Evolutionary conservation across 208 protist genomes (phyloP).

Genomic region (Trypanosoma vivax): DNA sequence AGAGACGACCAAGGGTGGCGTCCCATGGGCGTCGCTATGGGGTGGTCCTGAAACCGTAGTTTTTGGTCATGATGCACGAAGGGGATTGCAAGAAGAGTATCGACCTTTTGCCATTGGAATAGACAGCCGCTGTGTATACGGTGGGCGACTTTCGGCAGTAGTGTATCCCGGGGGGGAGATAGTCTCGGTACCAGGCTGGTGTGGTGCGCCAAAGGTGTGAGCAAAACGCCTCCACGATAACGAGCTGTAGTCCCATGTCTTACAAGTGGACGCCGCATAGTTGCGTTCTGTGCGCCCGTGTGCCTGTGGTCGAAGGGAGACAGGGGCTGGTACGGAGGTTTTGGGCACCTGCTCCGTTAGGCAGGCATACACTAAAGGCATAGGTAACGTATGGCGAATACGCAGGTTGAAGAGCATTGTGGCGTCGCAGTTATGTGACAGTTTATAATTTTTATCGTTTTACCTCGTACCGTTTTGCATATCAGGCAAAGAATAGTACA

Average conservation of each 20-base stretch:
- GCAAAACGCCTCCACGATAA: constrained; percentile 1
- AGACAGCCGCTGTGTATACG: constrained; percentile 71
- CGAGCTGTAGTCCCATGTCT: not conserved
- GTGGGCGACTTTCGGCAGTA: constrained; percentile 47
- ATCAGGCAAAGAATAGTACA: too few relatives aligned
- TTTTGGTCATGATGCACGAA: constrained; percentile 79
- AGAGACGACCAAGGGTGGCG: constrained; percentile 19
- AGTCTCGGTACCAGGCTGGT: constrained; percentile 49
- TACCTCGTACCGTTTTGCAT: too few relatives aligned
- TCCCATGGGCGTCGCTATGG: constrained; percentile 44
- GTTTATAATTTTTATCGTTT: too few relatives aligned
- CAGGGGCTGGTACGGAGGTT: too few relatives aligned
- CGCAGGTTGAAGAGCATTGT: too few relatives aligned
- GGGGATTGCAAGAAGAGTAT: constrained; percentile 42
- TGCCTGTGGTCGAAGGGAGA: too few relatives aligned
- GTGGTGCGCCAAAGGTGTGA: not conserved
- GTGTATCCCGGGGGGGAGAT: constrained; percentile 34
- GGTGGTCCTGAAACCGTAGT: constrained; percentile 23
- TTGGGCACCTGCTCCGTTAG: too few relatives aligned
- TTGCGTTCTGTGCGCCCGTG: not conserved
- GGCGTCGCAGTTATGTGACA: too few relatives aligned
- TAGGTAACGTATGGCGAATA: too few relatives aligned
- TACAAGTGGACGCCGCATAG: constrained; percentile 2
- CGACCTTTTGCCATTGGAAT: constrained; percentile 56
- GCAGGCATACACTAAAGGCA: too few relatives aligned